Base-by-base conservation (phyloP, 2,329 filamentous ascomycete species). In the Phialocephala subalpina region DNA sequence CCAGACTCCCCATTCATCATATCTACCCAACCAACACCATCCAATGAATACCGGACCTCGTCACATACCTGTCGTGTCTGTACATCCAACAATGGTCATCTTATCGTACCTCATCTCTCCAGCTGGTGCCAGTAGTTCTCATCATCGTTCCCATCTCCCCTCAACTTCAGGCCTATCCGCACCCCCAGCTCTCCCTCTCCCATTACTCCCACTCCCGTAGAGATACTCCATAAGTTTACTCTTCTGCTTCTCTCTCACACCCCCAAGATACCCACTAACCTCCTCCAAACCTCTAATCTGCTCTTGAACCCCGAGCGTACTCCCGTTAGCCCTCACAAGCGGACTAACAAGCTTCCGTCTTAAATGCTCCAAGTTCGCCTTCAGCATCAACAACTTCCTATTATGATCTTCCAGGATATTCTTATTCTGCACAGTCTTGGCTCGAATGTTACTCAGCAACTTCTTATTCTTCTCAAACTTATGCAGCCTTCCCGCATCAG, bases 381-480 rank as follows among this genome's bases (percentile, higher is more conserved):
- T 96, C 47, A 98, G 85, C 2, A 91, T 91, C 62, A 96, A 84
- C 45, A 98, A 86, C 68, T 92, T 91, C 67, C 91, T 89, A 73
- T 97, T 96, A 78, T 97, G 94, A 73, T 94, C 91, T 70, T 96
- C 88, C 9, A 98, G 85, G 40, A 97, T 86, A 69, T 89, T 88
- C 80, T 97, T 97, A 81, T 97, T 97, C 67, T 88, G 87, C 27
- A 97, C 89, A 1, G 94, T 97, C 73, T 91, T 92, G 65, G 91
- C 87, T 69, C 94, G 89, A 64, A 98, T 91, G 70, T 90, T 91
- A 58, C 85, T 87, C 27, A 98, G 87, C 0, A 97, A 84, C 58
- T 89, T 85, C 68, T 91, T 90, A 82, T 98, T 98, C 80, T 92
- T 93, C 78, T 97, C 93, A 79, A 94, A 97, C 78, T 97, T 97